Evolutionary conservation across 2,329 filamentous ascomycete genomes (phyloP).

Genomic region (Aspergillus tubingensis): DNA sequence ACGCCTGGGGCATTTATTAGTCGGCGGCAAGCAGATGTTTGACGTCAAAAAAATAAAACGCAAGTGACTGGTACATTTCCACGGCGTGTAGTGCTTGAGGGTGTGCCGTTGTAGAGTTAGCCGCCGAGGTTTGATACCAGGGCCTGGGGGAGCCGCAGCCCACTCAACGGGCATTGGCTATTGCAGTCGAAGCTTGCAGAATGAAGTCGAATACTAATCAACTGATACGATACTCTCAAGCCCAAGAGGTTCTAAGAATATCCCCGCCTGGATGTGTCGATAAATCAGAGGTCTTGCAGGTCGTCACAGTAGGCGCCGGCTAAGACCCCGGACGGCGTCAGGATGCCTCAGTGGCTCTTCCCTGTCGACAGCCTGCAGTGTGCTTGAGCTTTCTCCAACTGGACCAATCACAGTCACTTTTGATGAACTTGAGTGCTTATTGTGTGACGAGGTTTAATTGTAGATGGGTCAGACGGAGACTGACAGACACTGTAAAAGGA

Average conservation of each 20-base stretch:
- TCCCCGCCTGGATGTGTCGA: conserved; percentile 3
- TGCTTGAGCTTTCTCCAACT: conserved; percentile 13
- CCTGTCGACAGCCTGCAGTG: conserved; percentile 14
- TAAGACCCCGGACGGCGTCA: conserved; percentile 25
- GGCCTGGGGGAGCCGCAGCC: conserved; percentile 12
- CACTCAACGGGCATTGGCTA: conserved; percentile 15
- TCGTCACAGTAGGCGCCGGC: conserved; percentile 32
- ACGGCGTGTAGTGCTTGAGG: conserved; percentile 13
- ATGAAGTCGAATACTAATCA: background rate
- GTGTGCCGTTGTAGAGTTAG: conserved; percentile 13
- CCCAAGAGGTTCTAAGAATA: conserved; percentile 28
- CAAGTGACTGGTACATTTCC: conserved; percentile 7
- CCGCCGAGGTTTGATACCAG: conserved; percentile 22
- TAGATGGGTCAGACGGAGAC: conserved; percentile 9
- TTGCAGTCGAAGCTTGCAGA: background rate
- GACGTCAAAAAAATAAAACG: conserved; percentile 1
- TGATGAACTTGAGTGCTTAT: conserved; percentile 1
- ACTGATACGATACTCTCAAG: conserved; percentile 24
- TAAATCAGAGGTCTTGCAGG: conserved; percentile 14
- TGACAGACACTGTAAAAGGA: background rate
- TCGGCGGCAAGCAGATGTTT: conserved; percentile 24
- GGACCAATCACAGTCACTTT: conserved; percentile 12
- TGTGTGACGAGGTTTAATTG: background rate
- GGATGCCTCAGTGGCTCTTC: conserved; percentile 24
- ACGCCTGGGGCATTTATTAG: conserved; percentile 14